Conservation (phyloP, 2,329 filamentous ascomycete genomes). For the Penicillium sp. region DNA sequence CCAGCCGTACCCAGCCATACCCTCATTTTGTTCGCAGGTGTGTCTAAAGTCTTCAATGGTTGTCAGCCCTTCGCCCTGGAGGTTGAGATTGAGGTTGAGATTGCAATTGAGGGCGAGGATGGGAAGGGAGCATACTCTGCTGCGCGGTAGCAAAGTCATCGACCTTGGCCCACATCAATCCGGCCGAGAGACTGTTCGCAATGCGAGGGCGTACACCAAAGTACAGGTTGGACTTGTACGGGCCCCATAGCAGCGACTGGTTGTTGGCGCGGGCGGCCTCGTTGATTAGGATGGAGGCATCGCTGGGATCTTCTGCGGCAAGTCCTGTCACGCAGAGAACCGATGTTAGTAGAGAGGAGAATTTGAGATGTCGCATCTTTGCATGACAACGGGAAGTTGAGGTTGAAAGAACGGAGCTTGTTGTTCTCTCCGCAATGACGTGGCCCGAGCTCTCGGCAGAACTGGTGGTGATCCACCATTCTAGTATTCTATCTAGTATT, state of each 20-base stretch:
- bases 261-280: constrained; percentile 63
- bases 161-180: constrained; percentile 85
- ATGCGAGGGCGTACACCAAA: constrained; percentile 86
- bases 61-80: constrained; percentile 21
- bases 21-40: constrained; percentile 93
- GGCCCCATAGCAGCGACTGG: constrained; percentile 90
- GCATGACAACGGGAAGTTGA: constrained; percentile 25
- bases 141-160: constrained; percentile 78
- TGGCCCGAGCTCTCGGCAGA: constrained; percentile 35
- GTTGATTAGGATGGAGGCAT: constrained; percentile 41
- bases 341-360: constrained; percentile 31
- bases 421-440: constrained; percentile 37
- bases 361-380: constrained; percentile 39
- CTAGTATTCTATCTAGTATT: too few species aligned
- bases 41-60: constrained; percentile 74
- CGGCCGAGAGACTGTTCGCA: constrained; percentile 78
- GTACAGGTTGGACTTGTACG: constrained; percentile 91
- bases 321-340: constrained; percentile 35
- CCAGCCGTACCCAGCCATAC: constrained; percentile 96
- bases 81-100: too few species aligned
- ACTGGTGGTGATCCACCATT: too few species aligned
- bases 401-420: constrained; percentile 22
- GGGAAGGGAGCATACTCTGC: constrained; percentile 71
- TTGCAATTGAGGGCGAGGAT: not conserved
- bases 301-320: constrained; percentile 32